Percentiles rank a stretch among this genome's conserved stretches.
Conservation (phyloP, 345 rosid genomes). For the Bretschneidera sinensis region DNA sequence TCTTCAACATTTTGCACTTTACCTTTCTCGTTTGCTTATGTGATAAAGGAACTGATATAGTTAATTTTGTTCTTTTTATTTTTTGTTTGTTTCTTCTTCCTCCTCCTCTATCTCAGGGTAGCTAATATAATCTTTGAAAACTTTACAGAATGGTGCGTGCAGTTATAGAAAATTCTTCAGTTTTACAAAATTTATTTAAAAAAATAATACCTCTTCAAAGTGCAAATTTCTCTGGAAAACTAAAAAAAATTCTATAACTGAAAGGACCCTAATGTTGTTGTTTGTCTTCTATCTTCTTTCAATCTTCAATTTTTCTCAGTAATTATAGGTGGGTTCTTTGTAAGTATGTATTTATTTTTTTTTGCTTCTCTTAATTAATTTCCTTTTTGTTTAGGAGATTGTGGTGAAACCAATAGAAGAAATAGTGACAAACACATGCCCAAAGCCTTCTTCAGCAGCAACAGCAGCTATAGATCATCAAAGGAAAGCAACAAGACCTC, state of each 20-base stretch:
- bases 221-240: too few species aligned
- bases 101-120: constrained; percentile 11
- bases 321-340: constrained; percentile 6
- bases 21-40: constrained; percentile 36
- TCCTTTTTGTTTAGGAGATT: constrained; percentile 46
- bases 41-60: constrained; percentile 13
- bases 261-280: too few species aligned
- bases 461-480: constrained; percentile 40
- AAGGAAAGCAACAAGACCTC: constrained; percentile 65
- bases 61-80: constrained; percentile 2
- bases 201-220: too few species aligned
- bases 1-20: constrained; percentile 39
- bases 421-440: constrained; percentile 61
- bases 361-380: constrained; percentile 5
- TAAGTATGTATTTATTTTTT: background rate
- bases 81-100: background rate
- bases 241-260: too few species aligned
- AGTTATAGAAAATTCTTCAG: too few species aligned
- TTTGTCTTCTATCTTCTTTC: constrained; percentile 22
- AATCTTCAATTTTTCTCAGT: constrained; percentile 4
- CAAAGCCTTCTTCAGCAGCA: constrained; percentile 29
- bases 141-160: too few species aligned
- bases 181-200: too few species aligned
- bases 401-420: constrained; percentile 90
- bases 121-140: constrained; percentile 24